Base-by-base conservation (phyloP, 768 basidiomycete species). In the Leccinellum albellum region DNA sequence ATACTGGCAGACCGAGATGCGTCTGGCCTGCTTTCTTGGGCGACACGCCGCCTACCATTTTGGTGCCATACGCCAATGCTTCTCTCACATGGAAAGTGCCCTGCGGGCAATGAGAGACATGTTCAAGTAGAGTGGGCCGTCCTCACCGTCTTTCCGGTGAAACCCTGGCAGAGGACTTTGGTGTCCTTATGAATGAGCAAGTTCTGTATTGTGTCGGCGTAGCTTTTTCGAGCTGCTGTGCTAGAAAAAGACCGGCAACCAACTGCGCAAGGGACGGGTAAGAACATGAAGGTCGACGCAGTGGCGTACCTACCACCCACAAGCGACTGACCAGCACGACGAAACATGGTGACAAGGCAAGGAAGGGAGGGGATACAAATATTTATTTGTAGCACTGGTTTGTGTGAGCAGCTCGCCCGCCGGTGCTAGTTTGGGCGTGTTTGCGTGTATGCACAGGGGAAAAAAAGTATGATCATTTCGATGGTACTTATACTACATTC, bases 1-100 rank as follows among this genome's bases (percentile, higher is more conserved):
- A 99, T 31, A 99, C 87, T 40, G 97, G 97, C 21, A 98, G 82
- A 29, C 95, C 96, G 55, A 99, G 83, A 77, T 99, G 97, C 3
- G 84, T 91, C 73, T 90, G 87, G 14, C 97, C 97, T 54, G 95
- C 97, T 75, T 98, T 98, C 79, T 91, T 93, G 35, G 91, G 92
- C 3, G 93, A 95, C 53, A 97, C 94, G 60, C 97, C 97, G 56
- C 97, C 97, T 56, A 99, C 92, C 91, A 98, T 96, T 60, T 87
- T 90, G 57, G 96, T 98, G 20, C 97, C 96, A 69, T 91, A 99
- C 50, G 85, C 93, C 61, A 98, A 74, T 35, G 97, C 95, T 74
- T 98, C 93, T 67, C 81, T 87, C 59, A 86, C 85, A 79, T 99
- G 97, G 83, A 99, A 99, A 65, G 97, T 98, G 62, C 89, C 97